Percentiles rank a stretch among this genome's conserved stretches.
phyloP scores from a whole-genome alignment of 495 filamentous ascomycete genomes.

The Trichocladium antarcticum region DNA sequence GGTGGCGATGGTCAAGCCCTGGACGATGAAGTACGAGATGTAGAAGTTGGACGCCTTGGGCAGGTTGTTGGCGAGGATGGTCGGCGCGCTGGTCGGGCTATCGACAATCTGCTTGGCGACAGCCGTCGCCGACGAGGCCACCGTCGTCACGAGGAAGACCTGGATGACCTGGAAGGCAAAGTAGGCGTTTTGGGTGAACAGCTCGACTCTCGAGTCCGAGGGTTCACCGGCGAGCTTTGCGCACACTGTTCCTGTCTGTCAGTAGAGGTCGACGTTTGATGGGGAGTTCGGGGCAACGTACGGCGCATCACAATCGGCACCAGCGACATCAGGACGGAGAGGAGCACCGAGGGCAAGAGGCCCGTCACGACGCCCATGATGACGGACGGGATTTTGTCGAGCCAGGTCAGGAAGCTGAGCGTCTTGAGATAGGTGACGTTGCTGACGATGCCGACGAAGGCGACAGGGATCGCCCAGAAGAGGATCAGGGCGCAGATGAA shows the following conservation, averaged over 20 bases:
- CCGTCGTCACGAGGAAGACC: slow-evolving; percentile 80
- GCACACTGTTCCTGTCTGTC: slow-evolving; percentile 39
- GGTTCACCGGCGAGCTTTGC: slow-evolving; percentile 71
- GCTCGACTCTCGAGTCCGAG: slow-evolving; percentile 65
- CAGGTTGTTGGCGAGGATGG: slow-evolving; percentile 60
- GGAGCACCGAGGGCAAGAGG: slow-evolving; percentile 66
- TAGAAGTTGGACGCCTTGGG: slow-evolving; percentile 88
- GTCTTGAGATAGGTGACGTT: slow-evolving; percentile 60
- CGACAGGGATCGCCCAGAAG: slow-evolving; percentile 93
- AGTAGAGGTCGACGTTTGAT: not conserved
- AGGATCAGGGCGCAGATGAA: slow-evolving; percentile 73
- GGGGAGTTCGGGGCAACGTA: slow-evolving; percentile 17
- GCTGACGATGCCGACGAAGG: slow-evolving; percentile 73
- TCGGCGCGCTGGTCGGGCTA: slow-evolving; percentile 48
- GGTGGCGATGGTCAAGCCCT: slow-evolving; percentile 75
- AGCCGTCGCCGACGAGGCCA: slow-evolving; percentile 63
- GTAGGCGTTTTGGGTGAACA: slow-evolving; percentile 83
- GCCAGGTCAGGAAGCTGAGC: slow-evolving; percentile 61
- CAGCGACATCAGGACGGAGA: slow-evolving; percentile 81
- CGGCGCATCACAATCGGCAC: slow-evolving; percentile 70
- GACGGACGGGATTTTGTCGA: slow-evolving; percentile 55
- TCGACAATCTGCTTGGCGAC: slow-evolving; percentile 50
- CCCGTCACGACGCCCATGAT: slow-evolving; percentile 78
- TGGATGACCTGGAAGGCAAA: slow-evolving; percentile 94
- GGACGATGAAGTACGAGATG: slow-evolving; percentile 87